Base-by-base conservation (phyloP, 1,284 basidiomycete species). In the Ganoderma multipileum region DNA sequence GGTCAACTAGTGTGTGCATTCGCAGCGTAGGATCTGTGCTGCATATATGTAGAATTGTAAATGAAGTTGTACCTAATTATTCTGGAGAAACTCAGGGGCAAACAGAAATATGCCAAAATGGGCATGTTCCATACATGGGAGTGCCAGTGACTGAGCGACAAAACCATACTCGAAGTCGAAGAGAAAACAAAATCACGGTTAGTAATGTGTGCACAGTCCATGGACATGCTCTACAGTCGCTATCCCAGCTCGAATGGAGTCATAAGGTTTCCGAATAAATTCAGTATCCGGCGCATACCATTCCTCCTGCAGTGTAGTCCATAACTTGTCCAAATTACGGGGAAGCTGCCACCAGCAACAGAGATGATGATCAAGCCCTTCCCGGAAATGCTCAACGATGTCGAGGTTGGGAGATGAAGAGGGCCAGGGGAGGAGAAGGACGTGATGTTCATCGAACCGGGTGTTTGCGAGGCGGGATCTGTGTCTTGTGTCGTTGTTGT, bases 401-500 rank as follows among this genome's bases (percentile, higher is more conserved):
- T 81, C 82, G 66, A 83, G 76, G 76, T 85, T 79, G 20, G 81
- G 81, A 54, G 73, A 77, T 33, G 71, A 69, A 3, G 81, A 70
- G 23, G 81, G 78, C 82, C 81, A 83, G 1, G 63, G 64, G 4
- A 83, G 69, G 1, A 76, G 14, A 55, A 73, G 54, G 55, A 83
- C 74, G 36, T 76, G 38, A 42, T 83, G 68, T 9, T 79, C 65
- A n/a, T 70, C 23, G 59, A 84, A 80, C 81, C 80, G 83, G 1
- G 65, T 47, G 26, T 65, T 39, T 7, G 75, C 76, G 7, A 71
- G 20, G 42, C 75, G 72, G 16, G 76, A 75, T 28, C 72, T 81
- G 73, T 82, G 79, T 71, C 82, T 83, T 7, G 71, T 76, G 71
- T 82, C 78, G 63, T 80, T 80, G 70, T 83, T 81, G 47, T 83